Base-by-base conservation (phyloP, 192 early-diverging fungal genomes). In the Umbelopsis sp. region DNA sequence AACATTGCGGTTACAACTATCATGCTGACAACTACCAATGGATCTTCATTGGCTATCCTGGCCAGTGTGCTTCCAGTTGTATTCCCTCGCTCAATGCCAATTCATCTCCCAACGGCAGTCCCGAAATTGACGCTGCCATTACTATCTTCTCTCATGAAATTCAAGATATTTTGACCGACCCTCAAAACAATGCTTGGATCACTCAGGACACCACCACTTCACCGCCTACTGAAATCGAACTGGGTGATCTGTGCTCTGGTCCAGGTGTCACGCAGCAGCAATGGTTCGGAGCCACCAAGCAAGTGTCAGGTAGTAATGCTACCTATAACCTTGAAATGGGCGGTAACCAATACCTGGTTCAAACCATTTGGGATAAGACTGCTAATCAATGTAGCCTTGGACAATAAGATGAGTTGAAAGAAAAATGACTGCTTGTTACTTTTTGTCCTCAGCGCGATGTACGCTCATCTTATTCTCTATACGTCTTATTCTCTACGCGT, bases 371-470 rank as follows among this genome's bases (percentile, higher is more conserved):
- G 87, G 89, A 25, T 84, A 81, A 4, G 83, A 80, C 46, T 95
- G 78, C 70, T 94, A 82, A 58, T 91, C 90, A 37, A 86, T 80
- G 44, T 95, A 91, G 23, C 92, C 91, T 70, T 85, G 86, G 73
- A 97, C 91, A 74, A 94, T 94, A 49, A 96, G 82, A 7, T 82
- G 75, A 35, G 94, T 88, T 3, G 94, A 91, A 64, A 30, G 27
- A 86, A 92, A 78, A 95, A 93, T 4, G 6, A 41, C 37, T 41
- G 0, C 37, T 41, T 41, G 37, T 41, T 41, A 4, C 37, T 41
- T 41, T 6, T 41, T 4, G 5, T 41, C 1, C 27, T 41, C 37
- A 41, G 6, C 2, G 37, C 37, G 2, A 41, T 41, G 37, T 41
- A 41, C 37, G 37, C 37, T 6, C 37, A 41, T 52, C 49, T 12